Evolutionary conservation across 495 filamentous ascomycete species (phyloP).

Genomic region (Penicillium soppii): DNA sequence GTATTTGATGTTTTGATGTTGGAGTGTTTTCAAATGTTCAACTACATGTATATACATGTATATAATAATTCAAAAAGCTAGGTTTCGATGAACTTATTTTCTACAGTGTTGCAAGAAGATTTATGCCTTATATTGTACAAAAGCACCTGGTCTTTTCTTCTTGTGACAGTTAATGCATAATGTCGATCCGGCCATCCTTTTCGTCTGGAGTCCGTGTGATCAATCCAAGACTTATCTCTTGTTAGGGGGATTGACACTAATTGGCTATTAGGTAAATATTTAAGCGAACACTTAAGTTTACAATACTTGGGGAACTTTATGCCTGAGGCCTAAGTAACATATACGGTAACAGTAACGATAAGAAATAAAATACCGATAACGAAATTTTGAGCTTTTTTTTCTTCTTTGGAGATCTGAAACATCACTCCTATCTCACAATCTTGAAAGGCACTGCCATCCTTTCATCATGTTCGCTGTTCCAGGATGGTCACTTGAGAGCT

Average conservation of each 20-base stretch:
- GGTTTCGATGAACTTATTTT: no score
- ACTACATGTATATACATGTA: no score
- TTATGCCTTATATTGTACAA: neutral
- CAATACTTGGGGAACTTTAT: no score
- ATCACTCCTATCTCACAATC: neutral
- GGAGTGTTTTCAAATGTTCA: neutral
- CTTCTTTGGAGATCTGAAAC: neutral
- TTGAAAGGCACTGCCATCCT: neutral
- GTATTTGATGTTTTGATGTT: neutral
- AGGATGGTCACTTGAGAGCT: slow-evolving; percentile 78
- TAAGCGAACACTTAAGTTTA: no score
- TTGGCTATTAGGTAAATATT: neutral
- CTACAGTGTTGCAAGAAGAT: no score
- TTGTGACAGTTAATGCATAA: neutral
- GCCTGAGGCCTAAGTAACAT: neutral
- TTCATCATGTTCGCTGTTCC: slow-evolving; percentile 85
- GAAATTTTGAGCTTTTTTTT: slow-evolving; percentile 7
- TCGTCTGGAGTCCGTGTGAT: neutral
- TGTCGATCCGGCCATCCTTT: neutral
- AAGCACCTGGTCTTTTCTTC: no score
- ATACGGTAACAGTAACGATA: slow-evolving; percentile 2
- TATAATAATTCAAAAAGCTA: no score
- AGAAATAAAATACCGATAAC: slow-evolving; percentile 4
- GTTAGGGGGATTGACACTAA: no score
- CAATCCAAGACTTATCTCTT: no score